A percentile compares a stretch with the other conserved stretches of the same genome.
These are phyloP conservation scores for Termitomyces eurrhizus DNA, from an alignment of 768 basidiomycete genomes.

Conservation along the genomic window DNA sequence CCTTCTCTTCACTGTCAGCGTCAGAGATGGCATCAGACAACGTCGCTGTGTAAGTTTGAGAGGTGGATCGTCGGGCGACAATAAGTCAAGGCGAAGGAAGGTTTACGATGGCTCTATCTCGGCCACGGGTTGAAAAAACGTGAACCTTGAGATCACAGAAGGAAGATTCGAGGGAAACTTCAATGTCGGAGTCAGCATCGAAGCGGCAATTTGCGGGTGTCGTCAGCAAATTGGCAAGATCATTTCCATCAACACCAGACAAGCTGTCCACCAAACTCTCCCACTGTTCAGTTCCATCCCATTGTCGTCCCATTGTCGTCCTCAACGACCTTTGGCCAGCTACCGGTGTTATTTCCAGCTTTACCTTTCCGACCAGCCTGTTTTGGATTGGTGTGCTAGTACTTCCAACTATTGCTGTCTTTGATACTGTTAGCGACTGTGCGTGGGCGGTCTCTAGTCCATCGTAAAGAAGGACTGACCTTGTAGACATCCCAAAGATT, in stretches of 20 bases:
- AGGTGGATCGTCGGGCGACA: background rate
- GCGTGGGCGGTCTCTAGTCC: constrained; percentile 8
- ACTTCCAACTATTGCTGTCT: background rate
- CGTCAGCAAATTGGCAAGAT: constrained; percentile 21
- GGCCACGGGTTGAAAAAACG: background rate
- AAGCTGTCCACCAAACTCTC: constrained; percentile 22
- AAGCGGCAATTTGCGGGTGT: constrained; percentile 20
- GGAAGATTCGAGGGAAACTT: background rate
- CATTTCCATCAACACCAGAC: constrained; percentile 22
- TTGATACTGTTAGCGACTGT: constrained; percentile 10
- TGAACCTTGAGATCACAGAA: background rate
- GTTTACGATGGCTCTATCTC: background rate
- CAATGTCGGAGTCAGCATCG: constrained; percentile 14
- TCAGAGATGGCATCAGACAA: constrained; percentile 2
- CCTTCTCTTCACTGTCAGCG: background rate
- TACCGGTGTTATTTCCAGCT: constrained; percentile 12
- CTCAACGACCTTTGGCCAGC: constrained; percentile 17
- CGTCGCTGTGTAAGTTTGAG: background rate
- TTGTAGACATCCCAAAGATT: background rate
- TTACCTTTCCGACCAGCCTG: background rate
- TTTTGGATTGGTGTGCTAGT: constrained; percentile 2
- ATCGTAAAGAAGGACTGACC: background rate
- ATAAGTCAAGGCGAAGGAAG: background rate
- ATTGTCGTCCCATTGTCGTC: constrained; percentile 21
- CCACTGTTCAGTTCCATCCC: constrained; percentile 20